phyloP scores from a whole-genome alignment of 78 protist species.

The Dictyostelium firmibasis region DNA sequence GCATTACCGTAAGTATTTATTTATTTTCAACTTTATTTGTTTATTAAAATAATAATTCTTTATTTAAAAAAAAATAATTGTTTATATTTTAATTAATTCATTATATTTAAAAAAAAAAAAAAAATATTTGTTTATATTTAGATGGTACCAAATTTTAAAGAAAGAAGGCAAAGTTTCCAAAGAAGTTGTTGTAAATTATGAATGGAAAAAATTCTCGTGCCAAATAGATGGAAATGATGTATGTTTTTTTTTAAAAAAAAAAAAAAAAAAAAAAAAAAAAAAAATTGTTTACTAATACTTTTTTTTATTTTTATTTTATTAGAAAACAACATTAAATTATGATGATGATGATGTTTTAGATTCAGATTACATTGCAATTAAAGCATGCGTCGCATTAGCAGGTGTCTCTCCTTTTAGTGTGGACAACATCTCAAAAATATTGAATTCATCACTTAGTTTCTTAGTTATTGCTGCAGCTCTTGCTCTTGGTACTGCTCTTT shows the following conservation, averaged over 20 bases:
- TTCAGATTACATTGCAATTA: background rate
- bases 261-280: background rate
- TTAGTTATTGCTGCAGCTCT: constrained; percentile 33
- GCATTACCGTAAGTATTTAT: constrained; percentile 17
- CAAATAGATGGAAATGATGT: background rate
- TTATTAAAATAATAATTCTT: background rate
- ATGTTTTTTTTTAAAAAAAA: background rate
- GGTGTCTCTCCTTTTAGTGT: background rate
- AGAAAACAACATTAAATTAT: constrained; percentile 6
- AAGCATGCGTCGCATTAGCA: background rate
- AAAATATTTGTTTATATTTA: no score
- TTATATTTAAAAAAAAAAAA: no score
- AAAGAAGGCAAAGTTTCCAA: background rate
- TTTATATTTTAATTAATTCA: no score
- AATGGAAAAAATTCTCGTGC: constrained; percentile 27
- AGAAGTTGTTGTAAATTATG: background rate
- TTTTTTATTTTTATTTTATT: background rate
- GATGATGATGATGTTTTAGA: background rate
- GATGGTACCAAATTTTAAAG: constrained; percentile 18
- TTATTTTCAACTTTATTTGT: background rate
- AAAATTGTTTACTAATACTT: background rate
- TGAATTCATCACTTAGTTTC: constrained; percentile 45
- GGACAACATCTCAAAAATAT: background rate
- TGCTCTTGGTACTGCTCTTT: constrained; percentile 31
- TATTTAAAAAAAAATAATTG: background rate